A percentile compares a stretch with the other conserved stretches of the same genome.
Evolutionary conservation across 2,329 filamentous ascomycete species (phyloP).

Genomic region (Mariannaea sp.): DNA sequence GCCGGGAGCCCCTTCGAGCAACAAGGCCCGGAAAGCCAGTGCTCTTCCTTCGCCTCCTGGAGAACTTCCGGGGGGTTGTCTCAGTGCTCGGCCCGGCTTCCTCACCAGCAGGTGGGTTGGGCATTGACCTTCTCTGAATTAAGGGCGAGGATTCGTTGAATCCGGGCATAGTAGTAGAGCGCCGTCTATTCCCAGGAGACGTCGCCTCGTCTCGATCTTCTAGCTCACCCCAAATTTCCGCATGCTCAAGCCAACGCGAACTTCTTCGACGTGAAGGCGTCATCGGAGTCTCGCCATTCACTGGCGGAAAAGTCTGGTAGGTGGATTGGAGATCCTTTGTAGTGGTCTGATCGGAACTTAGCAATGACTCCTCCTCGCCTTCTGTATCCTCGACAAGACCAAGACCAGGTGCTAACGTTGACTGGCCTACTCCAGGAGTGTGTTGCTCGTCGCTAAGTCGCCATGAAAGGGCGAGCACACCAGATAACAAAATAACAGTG

Average conservation of each 20-base stretch:
- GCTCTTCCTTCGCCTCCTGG: conserved; percentile 58
- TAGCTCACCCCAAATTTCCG: conserved; percentile 87
- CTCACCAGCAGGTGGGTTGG: conserved; percentile 34
- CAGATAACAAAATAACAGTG: conserved; percentile 81
- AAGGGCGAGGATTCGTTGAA: conserved; percentile 49
- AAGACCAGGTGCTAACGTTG: conserved; percentile 78
- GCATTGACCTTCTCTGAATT: conserved; percentile 43
- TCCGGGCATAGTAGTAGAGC: conserved; percentile 56
- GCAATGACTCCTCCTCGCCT: conserved; percentile 61
- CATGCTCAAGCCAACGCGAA: conserved; percentile 66
- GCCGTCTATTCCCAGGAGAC: conserved; percentile 47
- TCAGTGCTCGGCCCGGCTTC: conserved; percentile 41
- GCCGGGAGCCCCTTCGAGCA: conserved; percentile 52
- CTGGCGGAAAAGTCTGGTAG: conserved; percentile 55
- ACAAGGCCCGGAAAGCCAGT: conserved; percentile 67
- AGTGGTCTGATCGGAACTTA: conserved; percentile 52
- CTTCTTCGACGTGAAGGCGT: conserved; percentile 53
- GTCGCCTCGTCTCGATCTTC: conserved; percentile 68
- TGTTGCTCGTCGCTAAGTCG: conserved; percentile 80
- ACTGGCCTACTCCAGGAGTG: conserved; percentile 64
- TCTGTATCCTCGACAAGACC: conserved; percentile 76
- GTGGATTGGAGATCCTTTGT: conserved; percentile 46
- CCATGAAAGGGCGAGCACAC: conserved; percentile 93
- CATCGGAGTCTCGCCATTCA: conserved; percentile 45
- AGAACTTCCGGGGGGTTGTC: conserved; percentile 39